Evolutionary conservation across 73 alveolate genomes (phyloP).

Genomic region (Paramecium caudatum): DNA sequence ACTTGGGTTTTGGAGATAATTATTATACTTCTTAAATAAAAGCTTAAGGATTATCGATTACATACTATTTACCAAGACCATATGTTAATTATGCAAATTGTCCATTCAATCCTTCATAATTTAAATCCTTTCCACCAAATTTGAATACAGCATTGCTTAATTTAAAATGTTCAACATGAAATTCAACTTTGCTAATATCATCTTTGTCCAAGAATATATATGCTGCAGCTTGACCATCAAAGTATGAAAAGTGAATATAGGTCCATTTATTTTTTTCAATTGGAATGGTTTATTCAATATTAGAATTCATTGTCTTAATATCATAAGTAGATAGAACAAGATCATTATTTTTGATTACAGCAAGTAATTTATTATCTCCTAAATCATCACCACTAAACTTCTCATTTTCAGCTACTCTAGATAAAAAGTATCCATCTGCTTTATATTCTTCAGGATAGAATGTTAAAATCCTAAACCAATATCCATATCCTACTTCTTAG

Average conservation of each 20-base stretch:
- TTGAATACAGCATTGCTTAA: slow-evolving; percentile 7
- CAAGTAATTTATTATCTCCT: slow-evolving; percentile 48
- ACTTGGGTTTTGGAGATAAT: neutral
- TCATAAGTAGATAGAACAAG: slow-evolving; percentile 35
- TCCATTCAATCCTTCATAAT: neutral
- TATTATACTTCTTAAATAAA: neutral
- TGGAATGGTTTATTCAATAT: neutral
- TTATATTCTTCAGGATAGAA: neutral
- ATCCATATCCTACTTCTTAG: slow-evolving; percentile 48
- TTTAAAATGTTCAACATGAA: slow-evolving; percentile 63
- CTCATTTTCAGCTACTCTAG: slow-evolving; percentile 58
- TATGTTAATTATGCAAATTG: slow-evolving; percentile 26
- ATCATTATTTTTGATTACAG: neutral
- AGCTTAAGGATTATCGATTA: neutral
- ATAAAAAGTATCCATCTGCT: neutral
- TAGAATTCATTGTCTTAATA: slow-evolving; percentile 32
- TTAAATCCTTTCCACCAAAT: slow-evolving; percentile 41
- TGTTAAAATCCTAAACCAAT: slow-evolving; percentile 27
- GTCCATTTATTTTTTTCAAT: neutral
- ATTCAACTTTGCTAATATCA: slow-evolving; percentile 49
- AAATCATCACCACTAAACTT: slow-evolving; percentile 17
- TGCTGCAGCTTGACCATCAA: slow-evolving; percentile 25
- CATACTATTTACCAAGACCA: slow-evolving; percentile 6
- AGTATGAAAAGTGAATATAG: slow-evolving; percentile 25
- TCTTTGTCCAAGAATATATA: slow-evolving; percentile 8